Evolutionary conservation across 805 yeast genomes (phyloP).

Genomic region (Metschnikowia cubensis): DNA sequence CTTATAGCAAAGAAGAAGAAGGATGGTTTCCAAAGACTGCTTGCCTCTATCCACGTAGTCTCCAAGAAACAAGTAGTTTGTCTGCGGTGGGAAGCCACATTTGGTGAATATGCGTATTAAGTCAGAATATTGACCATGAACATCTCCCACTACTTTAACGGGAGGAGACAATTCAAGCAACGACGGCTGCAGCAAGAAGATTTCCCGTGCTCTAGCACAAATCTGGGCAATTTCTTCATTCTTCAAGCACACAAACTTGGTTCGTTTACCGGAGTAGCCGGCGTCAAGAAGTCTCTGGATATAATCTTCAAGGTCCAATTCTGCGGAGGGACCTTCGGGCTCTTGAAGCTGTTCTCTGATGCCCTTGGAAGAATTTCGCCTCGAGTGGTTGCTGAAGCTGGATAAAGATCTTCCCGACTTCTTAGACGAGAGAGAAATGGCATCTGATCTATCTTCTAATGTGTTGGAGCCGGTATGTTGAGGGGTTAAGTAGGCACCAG

Average conservation of each 20-base stretch:
- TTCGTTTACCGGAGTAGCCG: constrained; percentile 92
- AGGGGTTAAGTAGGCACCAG: constrained; percentile 14
- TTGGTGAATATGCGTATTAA: constrained; percentile 85
- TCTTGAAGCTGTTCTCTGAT: constrained; percentile 9
- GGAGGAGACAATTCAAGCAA: constrained; percentile 82
- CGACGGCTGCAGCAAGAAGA: constrained; percentile 86
- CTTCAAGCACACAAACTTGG: constrained; percentile 83
- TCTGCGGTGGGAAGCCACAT: constrained; percentile 95
- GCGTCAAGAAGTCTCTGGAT: constrained; percentile 92
- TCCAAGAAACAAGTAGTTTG: constrained; percentile 89
- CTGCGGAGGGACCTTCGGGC: constrained; percentile 1
- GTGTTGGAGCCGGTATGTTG: constrained; percentile 17
- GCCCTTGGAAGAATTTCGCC: constrained; percentile 14
- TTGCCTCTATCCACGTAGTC: constrained; percentile 98
- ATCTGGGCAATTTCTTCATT: constrained; percentile 77
- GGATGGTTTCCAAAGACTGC: constrained; percentile 89
- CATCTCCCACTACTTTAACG: constrained; percentile 87
- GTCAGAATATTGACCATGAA: constrained; percentile 95
- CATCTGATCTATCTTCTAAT: constrained; percentile 16
- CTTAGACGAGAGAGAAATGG: constrained; percentile 16
- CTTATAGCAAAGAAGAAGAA: constrained; percentile 83
- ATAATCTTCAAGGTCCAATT: constrained; percentile 70
- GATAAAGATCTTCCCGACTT: constrained; percentile 17
- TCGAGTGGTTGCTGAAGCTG: constrained; percentile 11
- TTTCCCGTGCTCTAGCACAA: constrained; percentile 84